Evolutionary conservation across 2,329 filamentous ascomycete species (phyloP).

Genomic region (Alternaria solani): DNA sequence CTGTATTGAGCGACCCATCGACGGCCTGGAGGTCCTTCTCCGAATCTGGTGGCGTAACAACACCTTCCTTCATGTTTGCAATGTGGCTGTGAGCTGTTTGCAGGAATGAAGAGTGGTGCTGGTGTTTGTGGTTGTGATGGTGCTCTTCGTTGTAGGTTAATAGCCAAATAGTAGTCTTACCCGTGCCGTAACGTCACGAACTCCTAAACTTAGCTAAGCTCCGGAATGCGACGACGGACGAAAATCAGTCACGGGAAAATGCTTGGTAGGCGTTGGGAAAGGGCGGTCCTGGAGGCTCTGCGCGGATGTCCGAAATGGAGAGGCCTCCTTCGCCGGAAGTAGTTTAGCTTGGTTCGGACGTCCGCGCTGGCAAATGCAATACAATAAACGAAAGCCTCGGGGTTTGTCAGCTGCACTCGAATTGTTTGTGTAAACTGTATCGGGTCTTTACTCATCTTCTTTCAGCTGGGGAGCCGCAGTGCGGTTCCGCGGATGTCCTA

Average conservation of each 20-base stretch:
- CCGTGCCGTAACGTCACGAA: neutral
- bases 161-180: neutral
- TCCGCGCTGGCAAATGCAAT: neutral
- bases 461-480: neutral
- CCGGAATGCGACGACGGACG: neutral
- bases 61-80: slow-evolving; percentile 4
- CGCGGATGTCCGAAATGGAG: neutral
- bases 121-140: neutral
- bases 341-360: neutral
- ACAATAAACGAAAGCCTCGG: neutral
- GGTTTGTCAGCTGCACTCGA: neutral
- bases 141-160: neutral
- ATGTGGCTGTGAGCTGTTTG: neutral
- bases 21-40: neutral
- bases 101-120: neutral
- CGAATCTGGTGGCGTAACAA: neutral
- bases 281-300: neutral
- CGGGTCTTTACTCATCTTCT: neutral
- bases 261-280: neutral
- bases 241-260: neutral
- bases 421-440: neutral
- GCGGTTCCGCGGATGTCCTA: neutral
- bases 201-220: neutral
- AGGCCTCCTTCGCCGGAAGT: neutral
- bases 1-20: neutral